Evolutionary conservation across 73 alveolate species (phyloP).

Genomic region (Paramecium bursaria): DNA sequence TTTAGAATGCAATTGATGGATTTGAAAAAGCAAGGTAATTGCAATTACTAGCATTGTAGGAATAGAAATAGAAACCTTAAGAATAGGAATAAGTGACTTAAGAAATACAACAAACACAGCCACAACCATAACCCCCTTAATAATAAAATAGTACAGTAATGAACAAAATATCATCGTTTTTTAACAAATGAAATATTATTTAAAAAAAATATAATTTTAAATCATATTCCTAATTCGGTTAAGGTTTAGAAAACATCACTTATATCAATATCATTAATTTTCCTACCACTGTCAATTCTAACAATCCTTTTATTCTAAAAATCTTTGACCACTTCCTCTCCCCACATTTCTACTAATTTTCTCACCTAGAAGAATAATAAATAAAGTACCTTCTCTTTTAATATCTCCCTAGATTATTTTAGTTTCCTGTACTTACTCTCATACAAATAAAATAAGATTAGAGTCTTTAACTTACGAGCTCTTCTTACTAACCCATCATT

Average conservation of each 20-base stretch:
- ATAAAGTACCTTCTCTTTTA: slow-evolving; percentile 71
- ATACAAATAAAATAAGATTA: slow-evolving; percentile 73
- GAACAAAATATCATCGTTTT: not conserved
- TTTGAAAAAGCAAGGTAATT: slow-evolving; percentile 8
- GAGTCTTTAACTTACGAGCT: slow-evolving; percentile 64
- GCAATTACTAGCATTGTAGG: not conserved
- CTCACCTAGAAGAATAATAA: not conserved
- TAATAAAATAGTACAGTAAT: not conserved
- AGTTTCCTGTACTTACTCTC: slow-evolving; percentile 68
- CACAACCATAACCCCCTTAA: not conserved
- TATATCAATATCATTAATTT: slow-evolving; percentile 73
- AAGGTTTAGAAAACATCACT: slow-evolving; percentile 68
- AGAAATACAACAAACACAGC: slow-evolving; percentile 1
- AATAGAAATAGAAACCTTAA: no score
- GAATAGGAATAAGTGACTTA: not conserved
- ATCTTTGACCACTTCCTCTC: slow-evolving; percentile 72
- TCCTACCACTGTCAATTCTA: not conserved
- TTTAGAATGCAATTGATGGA: slow-evolving; percentile 56
- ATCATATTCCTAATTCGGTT: slow-evolving; percentile 73
- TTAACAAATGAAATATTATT: not conserved
- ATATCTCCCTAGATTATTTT: slow-evolving; percentile 71
- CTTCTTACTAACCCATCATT: slow-evolving; percentile 72
- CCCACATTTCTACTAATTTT: slow-evolving; percentile 69
- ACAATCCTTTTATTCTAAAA: slow-evolving; percentile 71
- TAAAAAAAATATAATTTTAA: not conserved